These are phyloP conservation scores for Cyclocybe aegerita DNA, from an alignment of 768 basidiomycete genomes.

Conservation along the genomic window DNA sequence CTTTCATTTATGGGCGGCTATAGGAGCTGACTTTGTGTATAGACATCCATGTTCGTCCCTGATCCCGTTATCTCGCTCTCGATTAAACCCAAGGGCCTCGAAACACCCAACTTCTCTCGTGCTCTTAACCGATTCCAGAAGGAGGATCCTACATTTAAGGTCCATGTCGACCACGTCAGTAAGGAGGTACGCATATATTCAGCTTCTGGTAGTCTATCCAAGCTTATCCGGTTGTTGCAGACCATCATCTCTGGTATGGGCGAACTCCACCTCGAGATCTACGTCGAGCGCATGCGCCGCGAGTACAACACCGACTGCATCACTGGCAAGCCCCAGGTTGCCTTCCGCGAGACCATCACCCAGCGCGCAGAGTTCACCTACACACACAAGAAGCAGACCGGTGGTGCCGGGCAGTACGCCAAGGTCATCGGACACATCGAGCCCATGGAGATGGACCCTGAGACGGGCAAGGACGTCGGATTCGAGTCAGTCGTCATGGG, in stretches of 20 bases:
- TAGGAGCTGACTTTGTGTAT: conserved; percentile 6
- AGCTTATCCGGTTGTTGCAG: conserved; percentile 32
- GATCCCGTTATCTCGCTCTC: conserved; percentile 97
- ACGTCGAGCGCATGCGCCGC: conserved; percentile 97
- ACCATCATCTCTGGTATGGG: conserved; percentile 99
- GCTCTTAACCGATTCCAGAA: conserved; percentile 97
- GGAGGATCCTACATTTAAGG: conserved; percentile 98
- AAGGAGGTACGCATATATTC: conserved; percentile 65
- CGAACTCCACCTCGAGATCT: conserved; percentile 97
- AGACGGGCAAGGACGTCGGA: conserved; percentile 78
- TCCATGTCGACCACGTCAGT: conserved; percentile 91
- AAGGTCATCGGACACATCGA: conserved; percentile 90
- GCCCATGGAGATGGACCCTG: conserved; percentile 72
- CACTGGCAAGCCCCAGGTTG: conserved; percentile 95
- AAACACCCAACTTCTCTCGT: conserved; percentile 95
- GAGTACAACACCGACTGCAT: conserved; percentile 94
- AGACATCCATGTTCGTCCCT: conserved; percentile 99
- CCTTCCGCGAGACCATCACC: conserved; percentile 94
- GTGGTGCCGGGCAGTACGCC: conserved; percentile 96
- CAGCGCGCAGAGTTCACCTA: conserved; percentile 80
- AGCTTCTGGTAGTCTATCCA: not conserved
- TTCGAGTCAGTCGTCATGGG: conserved; percentile 92
- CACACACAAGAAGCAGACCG: conserved; percentile 97
- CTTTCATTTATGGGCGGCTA: not conserved
- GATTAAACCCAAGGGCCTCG: conserved; percentile 87